These are phyloP conservation scores for Aspergillus luchuensis DNA, from an alignment of 2,329 filamentous ascomycete genomes.

Conservation along the genomic window DNA sequence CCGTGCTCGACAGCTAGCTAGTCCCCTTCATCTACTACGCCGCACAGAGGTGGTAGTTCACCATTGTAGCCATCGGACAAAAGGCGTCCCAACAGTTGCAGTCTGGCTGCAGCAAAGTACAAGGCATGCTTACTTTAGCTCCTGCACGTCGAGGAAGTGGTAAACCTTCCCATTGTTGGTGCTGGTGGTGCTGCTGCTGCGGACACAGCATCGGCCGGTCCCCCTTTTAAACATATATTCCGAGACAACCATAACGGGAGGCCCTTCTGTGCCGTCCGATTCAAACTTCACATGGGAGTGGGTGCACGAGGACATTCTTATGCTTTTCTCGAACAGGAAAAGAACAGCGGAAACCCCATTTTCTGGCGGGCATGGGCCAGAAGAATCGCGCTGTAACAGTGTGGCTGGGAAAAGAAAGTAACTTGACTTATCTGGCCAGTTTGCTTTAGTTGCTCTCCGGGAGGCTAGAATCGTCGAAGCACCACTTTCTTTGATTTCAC, in stretches of 20 bases:
- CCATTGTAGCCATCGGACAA: constrained; percentile 1
- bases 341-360: not conserved
- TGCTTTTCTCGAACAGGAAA: constrained; percentile 15
- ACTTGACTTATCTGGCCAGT: constrained; percentile 12
- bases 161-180: not conserved
- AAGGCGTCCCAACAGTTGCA: constrained; percentile 3
- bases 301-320: constrained; percentile 17
- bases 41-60: not conserved
- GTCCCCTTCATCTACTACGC: not conserved
- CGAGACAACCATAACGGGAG: constrained; percentile 6
- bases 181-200: too few relatives aligned
- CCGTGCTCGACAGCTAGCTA: not conserved
- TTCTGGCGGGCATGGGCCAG: not conserved
- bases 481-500: constrained; percentile 14
- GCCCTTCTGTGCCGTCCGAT: not conserved
- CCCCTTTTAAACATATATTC: constrained; percentile 5
- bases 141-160: not conserved
- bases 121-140: constrained; percentile 3
- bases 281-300: constrained; percentile 21
- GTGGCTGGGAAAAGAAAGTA: constrained; percentile 14
- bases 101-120: constrained; percentile 4
- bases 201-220: constrained; percentile 2
- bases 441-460: not conserved
- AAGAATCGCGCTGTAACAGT: not conserved
- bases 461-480: constrained; percentile 16